These are phyloP conservation scores for Fonsecaea monophora DNA, from an alignment of 2,329 filamentous ascomycete genomes.

Conservation along the genomic window DNA sequence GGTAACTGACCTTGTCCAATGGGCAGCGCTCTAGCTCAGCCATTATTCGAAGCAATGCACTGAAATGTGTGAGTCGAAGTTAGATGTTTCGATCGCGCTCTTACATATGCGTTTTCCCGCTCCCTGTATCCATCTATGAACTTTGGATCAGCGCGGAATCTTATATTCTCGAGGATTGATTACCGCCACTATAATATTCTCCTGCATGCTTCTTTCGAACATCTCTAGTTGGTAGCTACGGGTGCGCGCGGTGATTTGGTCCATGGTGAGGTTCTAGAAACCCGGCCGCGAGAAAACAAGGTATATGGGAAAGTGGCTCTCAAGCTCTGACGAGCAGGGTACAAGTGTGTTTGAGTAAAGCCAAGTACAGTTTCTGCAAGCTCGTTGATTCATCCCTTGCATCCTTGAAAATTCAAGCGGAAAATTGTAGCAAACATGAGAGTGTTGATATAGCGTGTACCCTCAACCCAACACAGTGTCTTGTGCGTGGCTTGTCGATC, in stretches of 20 bases:
- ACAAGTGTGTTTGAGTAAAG: neutral
- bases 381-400: neutral
- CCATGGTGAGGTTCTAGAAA: neutral
- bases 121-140: neutral
- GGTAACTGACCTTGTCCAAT: neutral
- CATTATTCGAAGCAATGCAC: slow-evolving; percentile 1
- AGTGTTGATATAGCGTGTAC: no score
- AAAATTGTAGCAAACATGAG: no score
- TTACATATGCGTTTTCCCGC: neutral
- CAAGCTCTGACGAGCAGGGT: neutral
- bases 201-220: slow-evolving; percentile 1
- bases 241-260: neutral
- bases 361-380: neutral
- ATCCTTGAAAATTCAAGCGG: neutral
- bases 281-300: neutral
- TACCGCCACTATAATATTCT: neutral
- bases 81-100: neutral
- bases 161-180: neutral
- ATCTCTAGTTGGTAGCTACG: neutral
- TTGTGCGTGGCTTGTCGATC: no score
- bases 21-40: neutral
- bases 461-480: no score
- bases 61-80: neutral
- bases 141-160: neutral
- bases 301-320: neutral